Percentiles rank a stretch among this genome's conserved stretches.
Conservation (phyloP, 2,329 filamentous ascomycete genomes). For the Cordyceps cateniannulata region DNA sequence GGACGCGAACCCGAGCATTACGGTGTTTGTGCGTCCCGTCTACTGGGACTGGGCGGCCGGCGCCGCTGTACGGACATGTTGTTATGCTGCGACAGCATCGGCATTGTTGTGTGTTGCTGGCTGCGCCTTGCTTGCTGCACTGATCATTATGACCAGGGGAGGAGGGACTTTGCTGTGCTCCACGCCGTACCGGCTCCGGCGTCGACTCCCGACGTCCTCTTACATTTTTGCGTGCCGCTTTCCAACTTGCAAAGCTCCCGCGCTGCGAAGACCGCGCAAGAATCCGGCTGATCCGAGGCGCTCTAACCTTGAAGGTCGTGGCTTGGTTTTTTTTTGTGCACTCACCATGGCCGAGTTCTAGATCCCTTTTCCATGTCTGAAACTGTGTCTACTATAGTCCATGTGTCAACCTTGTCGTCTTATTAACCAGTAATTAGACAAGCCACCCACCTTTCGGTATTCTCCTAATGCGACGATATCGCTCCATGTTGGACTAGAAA, state of each 20-base stretch:
- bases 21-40: not conserved
- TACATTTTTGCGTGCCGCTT: too few species aligned
- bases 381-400: not conserved
- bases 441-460: not conserved
- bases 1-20: not conserved
- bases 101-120: too few species aligned
- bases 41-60: not conserved
- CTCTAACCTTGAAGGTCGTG: not conserved
- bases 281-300: not conserved
- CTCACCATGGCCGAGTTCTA: not conserved
- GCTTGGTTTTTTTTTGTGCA: not conserved
- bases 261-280: not conserved
- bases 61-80: not conserved
- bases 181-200: too few species aligned
- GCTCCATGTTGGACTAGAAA: not conserved
- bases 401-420: not conserved
- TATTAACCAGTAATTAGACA: too few species aligned
- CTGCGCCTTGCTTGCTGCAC: too few species aligned
- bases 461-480: not conserved
- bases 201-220: too few species aligned
- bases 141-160: not conserved
- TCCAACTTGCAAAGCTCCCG: too few species aligned
- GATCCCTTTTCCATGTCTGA: not conserved
- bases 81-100: not conserved
- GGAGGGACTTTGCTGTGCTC: too few species aligned